Base-by-base conservation (phyloP, 805 yeast species). In the Starmerella apicola region DNA sequence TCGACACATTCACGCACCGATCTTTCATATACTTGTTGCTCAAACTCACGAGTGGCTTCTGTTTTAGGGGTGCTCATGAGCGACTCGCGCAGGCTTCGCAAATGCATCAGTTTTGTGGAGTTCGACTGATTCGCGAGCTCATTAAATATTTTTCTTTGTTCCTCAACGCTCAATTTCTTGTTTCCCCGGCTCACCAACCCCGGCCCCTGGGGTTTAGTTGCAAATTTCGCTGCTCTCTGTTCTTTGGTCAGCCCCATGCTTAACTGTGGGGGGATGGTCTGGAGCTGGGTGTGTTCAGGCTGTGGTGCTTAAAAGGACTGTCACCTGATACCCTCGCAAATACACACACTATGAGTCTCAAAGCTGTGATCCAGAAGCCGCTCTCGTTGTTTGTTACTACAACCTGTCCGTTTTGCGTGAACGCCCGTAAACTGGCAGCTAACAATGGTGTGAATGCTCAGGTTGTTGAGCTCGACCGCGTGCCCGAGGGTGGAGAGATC, bases 381-480 rank as follows among this genome's bases (percentile, higher is more conserved):
- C 46, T 53, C 25, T 35, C 54, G 15, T 29, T 53, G 27, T 51
- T 44, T 32, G 45, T 46, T 22, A 48, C 46, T 15, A 44, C 50
- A 5, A 45, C 54, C 9, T 53, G 57, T 42, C 54, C 55, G 4
- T 53, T 49, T 38, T 50, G 55, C 45, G 39, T 27, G 10, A 38
- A 38, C 19, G 56, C 57, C 24, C 31, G 43, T 25, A 37, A 31
- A 16, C 42, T 53, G 13, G 50, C 53, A 12, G n/a, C 40, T 12
- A 16, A 22, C 5, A 34, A 51, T 31, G 44, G 46, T 8, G 35
- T 51, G 7, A 25, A 33, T 9, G 41, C 56, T 3, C 42, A 33
- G 17, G 41, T 53, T 9, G 39, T 81, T 23, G 86, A 81, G 54
- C 61, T 78, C 26, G 83, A 77, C 55, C 70, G 70, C 47, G 53